phyloP scores from a whole-genome alignment of 2,329 filamentous ascomycete species.

The Exserohilum rostratum region DNA sequence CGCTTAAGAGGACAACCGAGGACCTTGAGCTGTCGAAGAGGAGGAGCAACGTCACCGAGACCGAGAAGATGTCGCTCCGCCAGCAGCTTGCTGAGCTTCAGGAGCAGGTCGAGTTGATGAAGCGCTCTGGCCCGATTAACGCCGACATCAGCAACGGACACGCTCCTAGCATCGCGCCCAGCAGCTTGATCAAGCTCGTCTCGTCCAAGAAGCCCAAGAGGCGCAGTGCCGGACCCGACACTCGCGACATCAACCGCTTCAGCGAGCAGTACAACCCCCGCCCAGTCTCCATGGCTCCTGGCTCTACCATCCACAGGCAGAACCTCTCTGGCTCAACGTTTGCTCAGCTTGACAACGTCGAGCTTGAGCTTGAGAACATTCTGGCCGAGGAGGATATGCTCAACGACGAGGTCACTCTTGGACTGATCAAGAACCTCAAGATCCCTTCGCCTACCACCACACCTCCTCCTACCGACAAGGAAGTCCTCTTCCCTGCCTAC shows the following conservation, averaged over 20 bases:
- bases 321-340: conserved; percentile 77
- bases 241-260: conserved; percentile 85
- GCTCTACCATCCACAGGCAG: conserved; percentile 68
- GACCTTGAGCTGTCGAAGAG: conserved; percentile 82
- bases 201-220: conserved; percentile 97
- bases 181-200: conserved; percentile 93
- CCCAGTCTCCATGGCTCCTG: conserved; percentile 92
- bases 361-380: conserved; percentile 91
- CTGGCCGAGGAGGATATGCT: conserved; percentile 94
- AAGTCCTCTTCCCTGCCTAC: conserved; percentile 97
- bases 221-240: conserved; percentile 86
- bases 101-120: conserved; percentile 88
- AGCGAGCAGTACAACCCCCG: conserved; percentile 92
- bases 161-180: conserved; percentile 55
- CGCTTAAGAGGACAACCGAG: conserved; percentile 75
- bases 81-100: conserved; percentile 90
- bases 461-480: conserved; percentile 94
- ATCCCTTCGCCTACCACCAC: conserved; percentile 87
- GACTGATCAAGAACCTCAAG: conserved; percentile 93
- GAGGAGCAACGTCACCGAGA: conserved; percentile 76
- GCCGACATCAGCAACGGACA: conserved; percentile 70
- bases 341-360: conserved; percentile 85
- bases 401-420: conserved; percentile 96
- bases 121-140: conserved; percentile 76
- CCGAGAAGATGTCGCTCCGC: conserved; percentile 81